Conservation (phyloP, 2,329 filamentous ascomycete species). For the Arthrobotrys conoides region DNA sequence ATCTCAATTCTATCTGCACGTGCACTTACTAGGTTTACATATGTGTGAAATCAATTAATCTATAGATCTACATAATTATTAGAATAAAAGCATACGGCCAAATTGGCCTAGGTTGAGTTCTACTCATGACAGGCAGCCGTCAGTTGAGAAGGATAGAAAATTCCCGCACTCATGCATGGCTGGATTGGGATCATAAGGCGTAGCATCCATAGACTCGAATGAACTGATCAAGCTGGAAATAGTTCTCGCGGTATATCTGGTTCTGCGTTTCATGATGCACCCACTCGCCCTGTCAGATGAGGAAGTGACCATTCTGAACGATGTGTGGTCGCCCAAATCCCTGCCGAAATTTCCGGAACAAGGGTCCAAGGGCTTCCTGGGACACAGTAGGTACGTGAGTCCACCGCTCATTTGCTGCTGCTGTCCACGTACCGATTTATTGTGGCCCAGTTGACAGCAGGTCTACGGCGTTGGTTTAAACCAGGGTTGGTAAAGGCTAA, state of each 20-base stretch:
- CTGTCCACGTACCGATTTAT: constrained; percentile 23
- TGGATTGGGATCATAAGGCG: background rate
- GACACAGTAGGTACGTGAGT: constrained; percentile 29
- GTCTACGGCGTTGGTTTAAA: constrained; percentile 1
- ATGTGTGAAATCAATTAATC: no score
- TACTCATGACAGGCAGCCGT: no score
- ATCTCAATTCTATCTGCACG: no score
- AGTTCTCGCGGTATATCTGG: constrained; percentile 14
- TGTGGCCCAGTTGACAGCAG: constrained; percentile 11
- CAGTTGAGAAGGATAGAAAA: background rate
- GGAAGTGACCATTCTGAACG: constrained; percentile 9
- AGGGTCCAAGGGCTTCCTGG: constrained; percentile 16
- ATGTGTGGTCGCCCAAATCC: constrained; percentile 45
- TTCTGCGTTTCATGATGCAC: constrained; percentile 58
- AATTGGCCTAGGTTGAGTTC: no score
- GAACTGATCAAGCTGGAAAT: constrained; percentile 20
- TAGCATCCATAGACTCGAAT: background rate
- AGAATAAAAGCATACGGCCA: no score
- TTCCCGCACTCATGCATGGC: background rate
- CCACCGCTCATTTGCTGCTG: constrained; percentile 25
- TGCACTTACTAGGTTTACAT: no score
- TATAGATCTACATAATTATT: no score
- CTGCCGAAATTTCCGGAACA: constrained; percentile 31
- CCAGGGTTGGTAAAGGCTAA: constrained; percentile 30
- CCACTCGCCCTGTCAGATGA: constrained; percentile 46